phyloP scores from a whole-genome alignment of 2,329 filamentous ascomycete genomes.

The Cercospora berteroae region DNA sequence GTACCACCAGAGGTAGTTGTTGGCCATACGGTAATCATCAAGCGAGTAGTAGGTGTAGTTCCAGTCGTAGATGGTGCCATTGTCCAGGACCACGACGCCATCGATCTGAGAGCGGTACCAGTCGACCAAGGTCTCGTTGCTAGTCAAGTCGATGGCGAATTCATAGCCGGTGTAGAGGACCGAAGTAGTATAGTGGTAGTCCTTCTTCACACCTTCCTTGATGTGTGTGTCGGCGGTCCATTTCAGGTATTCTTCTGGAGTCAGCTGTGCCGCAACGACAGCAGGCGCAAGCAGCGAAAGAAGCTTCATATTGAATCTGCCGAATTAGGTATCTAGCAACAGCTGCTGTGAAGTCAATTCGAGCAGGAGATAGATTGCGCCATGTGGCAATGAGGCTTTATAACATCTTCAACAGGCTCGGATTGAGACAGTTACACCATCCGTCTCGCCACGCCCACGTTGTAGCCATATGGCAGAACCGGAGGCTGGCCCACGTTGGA shows the following conservation, averaged over 20 bases:
- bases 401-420: background rate
- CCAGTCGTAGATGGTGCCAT: slow-evolving; percentile 52
- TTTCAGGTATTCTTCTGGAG: slow-evolving; percentile 20
- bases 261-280: slow-evolving; percentile 7
- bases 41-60: slow-evolving; percentile 48
- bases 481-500: background rate
- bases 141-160: slow-evolving; percentile 19
- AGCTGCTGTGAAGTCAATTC: background rate
- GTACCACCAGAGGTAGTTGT: slow-evolving; percentile 31
- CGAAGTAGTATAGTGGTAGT: slow-evolving; percentile 22
- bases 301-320: slow-evolving; percentile 13
- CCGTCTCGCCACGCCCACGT: background rate
- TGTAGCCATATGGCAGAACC: slow-evolving; percentile 7
- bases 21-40: slow-evolving; percentile 37
- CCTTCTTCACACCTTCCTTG: slow-evolving; percentile 16
- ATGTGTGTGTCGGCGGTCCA: slow-evolving; percentile 23
- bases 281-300: slow-evolving; percentile 4
- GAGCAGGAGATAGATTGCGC: background rate
- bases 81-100: slow-evolving; percentile 47
- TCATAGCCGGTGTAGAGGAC: slow-evolving; percentile 25
- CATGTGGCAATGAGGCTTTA: background rate
- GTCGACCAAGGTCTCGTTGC: slow-evolving; percentile 22
- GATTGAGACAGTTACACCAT: background rate
- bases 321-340: background rate
- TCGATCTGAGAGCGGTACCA: slow-evolving; percentile 27